Percentiles rank a stretch among this genome's conserved stretches.
These are phyloP conservation scores for Linum trigynum DNA, from an alignment of 345 rosid genomes.

Conservation along the genomic window DNA sequence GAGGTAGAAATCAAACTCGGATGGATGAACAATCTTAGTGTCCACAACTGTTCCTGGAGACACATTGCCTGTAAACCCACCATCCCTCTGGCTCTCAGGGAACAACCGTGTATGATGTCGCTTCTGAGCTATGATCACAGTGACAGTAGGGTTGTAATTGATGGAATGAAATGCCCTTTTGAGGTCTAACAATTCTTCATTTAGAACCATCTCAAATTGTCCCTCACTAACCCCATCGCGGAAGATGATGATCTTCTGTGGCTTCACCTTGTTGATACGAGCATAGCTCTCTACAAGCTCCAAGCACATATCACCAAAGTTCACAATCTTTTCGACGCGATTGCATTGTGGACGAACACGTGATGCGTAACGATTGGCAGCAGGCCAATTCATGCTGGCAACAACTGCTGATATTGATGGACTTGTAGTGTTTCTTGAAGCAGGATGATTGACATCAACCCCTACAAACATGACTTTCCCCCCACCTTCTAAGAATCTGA, in stretches of 20 bases:
- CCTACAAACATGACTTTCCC: constrained; percentile 74
- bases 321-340: constrained; percentile 53
- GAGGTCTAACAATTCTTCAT: constrained; percentile 45
- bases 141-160: constrained; percentile 49
- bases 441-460: constrained; percentile 92
- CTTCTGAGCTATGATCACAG: constrained; percentile 66
- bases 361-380: constrained; percentile 71
- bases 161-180: constrained; percentile 31
- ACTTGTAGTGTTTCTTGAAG: constrained; percentile 35
- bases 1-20: constrained; percentile 57
- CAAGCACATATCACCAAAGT: constrained; percentile 55
- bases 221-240: constrained; percentile 85
- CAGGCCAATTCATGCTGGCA: constrained; percentile 81
- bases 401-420: constrained; percentile 88
- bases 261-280: constrained; percentile 32
- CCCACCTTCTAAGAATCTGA: constrained; percentile 35
- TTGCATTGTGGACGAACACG: constrained; percentile 53
- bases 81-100: constrained; percentile 31
- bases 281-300: constrained; percentile 50
- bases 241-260: constrained; percentile 58
- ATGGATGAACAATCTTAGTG: constrained; percentile 56
- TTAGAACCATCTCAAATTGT: constrained; percentile 86
- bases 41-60: constrained; percentile 80
- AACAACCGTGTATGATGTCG: constrained; percentile 79
- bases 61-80: constrained; percentile 40